These are phyloP conservation scores for Rusavskia elegans DNA, from an alignment of 495 filamentous ascomycete genomes.

Conservation along the genomic window DNA sequence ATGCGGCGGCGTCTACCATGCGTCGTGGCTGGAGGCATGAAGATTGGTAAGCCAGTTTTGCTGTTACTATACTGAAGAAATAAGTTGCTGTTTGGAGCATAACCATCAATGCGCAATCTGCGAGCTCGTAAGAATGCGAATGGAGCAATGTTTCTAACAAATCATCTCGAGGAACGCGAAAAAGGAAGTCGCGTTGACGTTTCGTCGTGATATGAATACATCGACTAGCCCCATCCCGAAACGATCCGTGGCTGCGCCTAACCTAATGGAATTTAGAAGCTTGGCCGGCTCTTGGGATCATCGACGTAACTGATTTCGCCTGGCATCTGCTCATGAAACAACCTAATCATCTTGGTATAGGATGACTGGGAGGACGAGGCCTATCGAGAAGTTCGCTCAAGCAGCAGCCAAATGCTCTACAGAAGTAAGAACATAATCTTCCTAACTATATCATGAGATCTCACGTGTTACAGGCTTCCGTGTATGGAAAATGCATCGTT, in stretches of 20 bases:
- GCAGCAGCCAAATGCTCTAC: slow-evolving; percentile 68
- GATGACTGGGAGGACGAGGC: slow-evolving; percentile 34
- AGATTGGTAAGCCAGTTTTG: slow-evolving; percentile 15
- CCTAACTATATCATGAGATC: neutral
- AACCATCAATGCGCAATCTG: neutral
- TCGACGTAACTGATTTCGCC: no score
- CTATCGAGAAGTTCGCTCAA: slow-evolving; percentile 78
- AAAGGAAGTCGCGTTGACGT: neutral
- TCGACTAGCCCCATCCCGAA: no score
- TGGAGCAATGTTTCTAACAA: neutral
- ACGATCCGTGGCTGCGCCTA: no score
- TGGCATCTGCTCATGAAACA: no score
- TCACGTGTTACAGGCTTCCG: slow-evolving; percentile 41
- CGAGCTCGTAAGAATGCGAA: neutral
- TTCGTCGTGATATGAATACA: no score
- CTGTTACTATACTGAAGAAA: neutral
- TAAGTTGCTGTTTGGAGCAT: neutral
- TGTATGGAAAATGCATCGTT: slow-evolving; percentile 85
- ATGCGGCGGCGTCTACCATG: slow-evolving; percentile 34
- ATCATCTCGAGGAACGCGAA: neutral
- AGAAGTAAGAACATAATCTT: slow-evolving; percentile 39
- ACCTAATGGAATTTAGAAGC: no score
- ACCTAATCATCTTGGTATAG: no score
- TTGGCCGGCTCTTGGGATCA: no score
- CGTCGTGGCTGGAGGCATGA: slow-evolving; percentile 35